Evolutionary conservation across 257 asterid species (phyloP), one percentile per base, ranked within the genome.

Genomic region (Fraxinus pennsylvanica): DNA sequence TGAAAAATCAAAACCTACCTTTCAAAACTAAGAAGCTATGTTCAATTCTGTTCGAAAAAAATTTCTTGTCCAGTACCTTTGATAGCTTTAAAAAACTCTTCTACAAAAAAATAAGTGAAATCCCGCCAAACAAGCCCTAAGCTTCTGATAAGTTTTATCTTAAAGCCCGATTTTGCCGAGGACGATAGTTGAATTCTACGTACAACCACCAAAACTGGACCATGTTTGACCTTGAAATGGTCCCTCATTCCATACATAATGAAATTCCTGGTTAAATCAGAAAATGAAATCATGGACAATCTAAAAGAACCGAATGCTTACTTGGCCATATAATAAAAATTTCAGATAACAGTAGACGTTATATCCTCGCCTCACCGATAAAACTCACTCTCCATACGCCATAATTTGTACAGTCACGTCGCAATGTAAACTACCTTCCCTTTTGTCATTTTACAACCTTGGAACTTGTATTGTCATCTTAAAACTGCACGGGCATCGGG

Each of bases 371-470:
- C 81, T 66, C 82, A 76, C 75, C 82, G 76, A 81, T 74, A 74
- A 73, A 74, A 79, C 70, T 77, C 73, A 71, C 85, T 82, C 82
- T 80, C 81, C 79, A 77, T 78, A 78, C 71, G 75, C 77, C 79
- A 54, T 79, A 84, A 76, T 81, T 86, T 86, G 81, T 83, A 81
- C 86, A 81, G 81, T 81, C 79, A 47, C 52, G 77, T 76, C 63
- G 69, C 74, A 68, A 71, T 75, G 45, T 52, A 71, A 78, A 76
- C 84, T 71, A 83, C 79, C 84, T 83, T 79, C 35, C 68, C 75
- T 75, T 72, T 74, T 19, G 67, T 79, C 83, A 77, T 78, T 54
- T 73, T 61, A 72, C 72, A 75, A 76, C 85, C 85, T 79, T 54
- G n/a, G 25, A 54, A 54, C 63, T 52, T 52, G 63, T 52, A 52